phyloP scores from a whole-genome alignment of 257 asterid species.

The Scutellaria barbata region DNA sequence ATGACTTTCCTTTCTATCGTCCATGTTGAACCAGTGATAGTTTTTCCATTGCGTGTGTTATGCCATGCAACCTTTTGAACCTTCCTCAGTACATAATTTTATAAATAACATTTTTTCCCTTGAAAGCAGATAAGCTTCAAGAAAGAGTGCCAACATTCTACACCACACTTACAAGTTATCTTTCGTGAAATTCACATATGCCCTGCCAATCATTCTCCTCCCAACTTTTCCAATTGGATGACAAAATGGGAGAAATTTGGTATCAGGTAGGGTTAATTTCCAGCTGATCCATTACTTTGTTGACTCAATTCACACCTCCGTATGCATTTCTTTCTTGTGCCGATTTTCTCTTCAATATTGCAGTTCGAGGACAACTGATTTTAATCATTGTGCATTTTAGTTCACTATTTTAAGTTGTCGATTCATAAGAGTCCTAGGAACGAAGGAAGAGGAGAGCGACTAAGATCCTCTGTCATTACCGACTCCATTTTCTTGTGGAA shows the following conservation, averaged over 20 bases:
- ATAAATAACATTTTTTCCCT: constrained; percentile 14
- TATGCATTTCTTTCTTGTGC: constrained; percentile 1
- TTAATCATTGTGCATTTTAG: background rate
- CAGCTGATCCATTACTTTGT: constrained; percentile 27
- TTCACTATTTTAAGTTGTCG: background rate
- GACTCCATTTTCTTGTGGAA: background rate
- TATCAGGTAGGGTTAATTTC: constrained; percentile 32
- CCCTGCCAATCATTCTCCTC: background rate
- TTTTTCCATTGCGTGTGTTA: constrained; percentile 17
- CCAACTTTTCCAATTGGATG: constrained; percentile 21
- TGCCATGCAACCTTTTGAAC: constrained; percentile 2
- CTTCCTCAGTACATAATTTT: constrained; percentile 15
- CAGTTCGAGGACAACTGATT: background rate
- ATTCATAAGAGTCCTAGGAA: background rate
- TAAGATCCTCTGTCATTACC: background rate
- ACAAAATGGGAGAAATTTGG: constrained; percentile 28
- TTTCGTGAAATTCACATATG: constrained; percentile 5
- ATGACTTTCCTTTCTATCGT: background rate
- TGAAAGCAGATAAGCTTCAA: constrained; percentile 34
- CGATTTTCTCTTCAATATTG: background rate
- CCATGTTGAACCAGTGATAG: constrained; percentile 8
- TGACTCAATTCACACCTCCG: constrained; percentile 16
- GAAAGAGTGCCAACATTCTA: constrained; percentile 11
- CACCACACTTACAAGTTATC: constrained; percentile 14
- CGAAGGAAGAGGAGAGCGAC: constrained; percentile 14